These are phyloP conservation scores for Trichosporon faecale DNA, from an alignment of 1,284 basidiomycete species.

Conservation along the genomic window DNA sequence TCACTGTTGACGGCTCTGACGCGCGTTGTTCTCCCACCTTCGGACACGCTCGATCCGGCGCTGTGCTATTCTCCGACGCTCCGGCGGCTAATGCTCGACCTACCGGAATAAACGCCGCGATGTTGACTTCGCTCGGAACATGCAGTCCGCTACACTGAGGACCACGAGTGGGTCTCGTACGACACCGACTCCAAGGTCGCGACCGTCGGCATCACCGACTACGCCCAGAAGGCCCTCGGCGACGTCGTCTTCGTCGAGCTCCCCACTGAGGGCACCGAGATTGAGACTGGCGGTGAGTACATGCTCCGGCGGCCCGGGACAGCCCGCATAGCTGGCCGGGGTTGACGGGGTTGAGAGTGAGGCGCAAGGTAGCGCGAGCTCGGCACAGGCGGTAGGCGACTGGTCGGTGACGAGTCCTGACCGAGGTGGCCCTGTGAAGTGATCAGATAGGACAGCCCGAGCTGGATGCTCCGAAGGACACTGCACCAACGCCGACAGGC, in stretches of 20 bases:
- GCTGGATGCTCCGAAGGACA: too few species aligned
- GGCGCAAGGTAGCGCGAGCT: too few species aligned
- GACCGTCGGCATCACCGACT: slow-evolving; percentile 84
- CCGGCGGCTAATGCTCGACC: background rate
- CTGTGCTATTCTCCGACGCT: background rate
- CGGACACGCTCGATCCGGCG: slow-evolving; percentile 3
- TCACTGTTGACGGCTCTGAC: background rate
- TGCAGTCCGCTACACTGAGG: slow-evolving; percentile 75
- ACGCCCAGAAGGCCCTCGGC: slow-evolving; percentile 87
- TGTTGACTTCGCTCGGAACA: background rate
- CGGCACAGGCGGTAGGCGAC: background rate
- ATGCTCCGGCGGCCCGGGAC: background rate
- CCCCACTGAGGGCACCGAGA: slow-evolving; percentile 65
- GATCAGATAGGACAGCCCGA: too few species aligned
- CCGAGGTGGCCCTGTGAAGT: background rate
- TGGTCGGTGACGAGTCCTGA: background rate
- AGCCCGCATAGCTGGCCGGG: background rate
- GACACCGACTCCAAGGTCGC: slow-evolving; percentile 78
- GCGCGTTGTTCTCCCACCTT: background rate
- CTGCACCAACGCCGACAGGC: too few species aligned
- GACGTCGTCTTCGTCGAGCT: slow-evolving; percentile 98
- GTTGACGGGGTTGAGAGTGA: background rate
- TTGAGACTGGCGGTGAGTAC: slow-evolving; percentile 71
- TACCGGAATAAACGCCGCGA: background rate
- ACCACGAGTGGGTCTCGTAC: slow-evolving; percentile 85